phyloP scores from a whole-genome alignment of 495 filamentous ascomycete genomes.

The Penicillium salamii region DNA sequence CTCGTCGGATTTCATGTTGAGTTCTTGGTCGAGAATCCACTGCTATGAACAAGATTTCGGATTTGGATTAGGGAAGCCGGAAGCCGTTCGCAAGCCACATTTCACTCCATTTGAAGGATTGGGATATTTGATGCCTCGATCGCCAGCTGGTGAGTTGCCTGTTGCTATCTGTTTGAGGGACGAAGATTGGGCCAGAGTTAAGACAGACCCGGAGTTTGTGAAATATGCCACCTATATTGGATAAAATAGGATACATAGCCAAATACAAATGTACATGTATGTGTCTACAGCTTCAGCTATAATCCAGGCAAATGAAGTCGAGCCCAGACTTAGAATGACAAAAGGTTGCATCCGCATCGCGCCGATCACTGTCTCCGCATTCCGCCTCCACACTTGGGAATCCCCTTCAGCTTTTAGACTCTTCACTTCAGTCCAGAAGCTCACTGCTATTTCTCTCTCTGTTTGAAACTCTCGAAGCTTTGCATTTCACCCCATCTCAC shows the following conservation, averaged over 20 bases:
- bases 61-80: constrained; percentile 47
- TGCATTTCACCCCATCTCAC: not conserved
- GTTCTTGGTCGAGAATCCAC: constrained; percentile 51
- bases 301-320: too few species aligned
- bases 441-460: constrained; percentile 1
- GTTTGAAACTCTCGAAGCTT: not conserved
- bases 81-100: constrained; percentile 45
- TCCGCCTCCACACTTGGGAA: constrained; percentile 17
- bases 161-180: constrained; percentile 43
- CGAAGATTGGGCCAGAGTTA: constrained; percentile 40
- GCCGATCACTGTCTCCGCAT: constrained; percentile 19
- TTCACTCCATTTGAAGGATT: constrained; percentile 48
- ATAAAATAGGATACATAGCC: too few species aligned
- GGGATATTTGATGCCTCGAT: constrained; percentile 46
- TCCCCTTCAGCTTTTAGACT: constrained; percentile 10
- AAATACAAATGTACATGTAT: too few species aligned
- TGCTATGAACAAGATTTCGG: constrained; percentile 48
- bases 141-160: constrained; percentile 36
- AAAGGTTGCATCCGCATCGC: not conserved
- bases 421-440: constrained; percentile 1
- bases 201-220: constrained; percentile 32
- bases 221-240: constrained; percentile 36
- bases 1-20: constrained; percentile 45
- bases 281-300: too few species aligned
- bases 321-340: too few species aligned